Conservation (phyloP, 2,329 filamentous ascomycete genomes). For the Aspergillus pseudoglaucus region DNA sequence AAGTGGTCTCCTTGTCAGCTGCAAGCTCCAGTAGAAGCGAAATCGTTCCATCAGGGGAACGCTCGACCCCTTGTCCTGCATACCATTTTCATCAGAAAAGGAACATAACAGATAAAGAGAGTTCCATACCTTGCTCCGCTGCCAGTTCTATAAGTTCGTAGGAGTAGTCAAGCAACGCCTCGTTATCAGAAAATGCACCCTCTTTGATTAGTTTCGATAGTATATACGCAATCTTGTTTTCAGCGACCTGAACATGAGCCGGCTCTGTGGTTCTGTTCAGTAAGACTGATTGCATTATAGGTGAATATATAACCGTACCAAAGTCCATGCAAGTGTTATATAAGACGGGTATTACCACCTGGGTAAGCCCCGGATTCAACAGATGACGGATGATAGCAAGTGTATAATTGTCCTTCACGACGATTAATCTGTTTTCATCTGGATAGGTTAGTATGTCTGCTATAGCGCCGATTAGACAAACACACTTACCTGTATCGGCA, state of each 20-base stretch:
- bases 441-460: conserved; percentile 8
- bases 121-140: conserved; percentile 31
- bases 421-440: conserved; percentile 39
- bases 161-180: conserved; percentile 28
- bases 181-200: conserved; percentile 24
- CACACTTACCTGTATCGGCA: conserved; percentile 35
- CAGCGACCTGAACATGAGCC: conserved; percentile 32
- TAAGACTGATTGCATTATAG: not conserved
- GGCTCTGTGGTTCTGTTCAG: conserved; percentile 28
- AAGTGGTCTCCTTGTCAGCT: conserved; percentile 16
- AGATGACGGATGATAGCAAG: conserved; percentile 31
- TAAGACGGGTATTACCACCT: conserved; percentile 38
- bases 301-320: conserved; percentile 20
- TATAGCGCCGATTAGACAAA: no score
- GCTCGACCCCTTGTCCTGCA: conserved; percentile 28
- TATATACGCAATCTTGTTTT: conserved; percentile 31
- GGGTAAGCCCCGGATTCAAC: conserved; percentile 27
- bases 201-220: conserved; percentile 30
- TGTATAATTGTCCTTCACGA: conserved; percentile 35
- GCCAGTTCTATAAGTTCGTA: conserved; percentile 37
- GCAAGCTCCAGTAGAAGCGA: conserved; percentile 29
- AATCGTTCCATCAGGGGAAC: conserved; percentile 30
- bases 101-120: not conserved
- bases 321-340: conserved; percentile 43
- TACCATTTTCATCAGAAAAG: not conserved